These are phyloP conservation scores for Solanum chilense DNA, from an alignment of 257 asterid species.

Conservation along the genomic window DNA sequence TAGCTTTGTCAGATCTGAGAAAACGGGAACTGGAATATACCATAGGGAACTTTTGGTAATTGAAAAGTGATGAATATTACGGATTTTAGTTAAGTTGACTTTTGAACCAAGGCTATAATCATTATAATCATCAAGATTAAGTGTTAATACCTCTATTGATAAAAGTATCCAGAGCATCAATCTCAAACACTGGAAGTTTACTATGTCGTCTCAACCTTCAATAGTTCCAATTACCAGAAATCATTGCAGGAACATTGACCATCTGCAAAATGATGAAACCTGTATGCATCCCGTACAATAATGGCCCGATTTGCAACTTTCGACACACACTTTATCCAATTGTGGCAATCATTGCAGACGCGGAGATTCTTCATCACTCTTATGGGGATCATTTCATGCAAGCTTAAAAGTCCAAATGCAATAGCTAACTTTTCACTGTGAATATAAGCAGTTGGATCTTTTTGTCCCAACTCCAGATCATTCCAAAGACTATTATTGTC, in stretches of 20 bases:
- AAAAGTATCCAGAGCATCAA: background rate
- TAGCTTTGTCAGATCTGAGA: background rate
- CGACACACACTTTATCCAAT: conserved; percentile 60
- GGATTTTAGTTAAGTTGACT: background rate
- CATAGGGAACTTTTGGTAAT: background rate
- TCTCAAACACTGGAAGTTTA: background rate
- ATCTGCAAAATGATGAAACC: conserved; percentile 77
- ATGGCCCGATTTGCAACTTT: conserved; percentile 39
- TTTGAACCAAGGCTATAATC: background rate
- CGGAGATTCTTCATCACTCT: conserved; percentile 84
- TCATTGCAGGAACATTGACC: conserved; percentile 77
- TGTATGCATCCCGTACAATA: conserved; percentile 68
- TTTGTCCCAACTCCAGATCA: conserved; percentile 58
- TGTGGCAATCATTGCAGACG: conserved; percentile 78
- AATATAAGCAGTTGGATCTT: conserved; percentile 40
- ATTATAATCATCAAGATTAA: background rate
- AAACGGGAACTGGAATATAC: background rate
- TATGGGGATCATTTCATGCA: conserved; percentile 41
- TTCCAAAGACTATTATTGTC: conserved; percentile 58
- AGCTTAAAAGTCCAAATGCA: conserved; percentile 61
- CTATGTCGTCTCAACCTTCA: background rate
- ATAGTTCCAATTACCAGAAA: conserved; percentile 44
- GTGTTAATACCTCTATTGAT: background rate
- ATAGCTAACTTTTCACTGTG: conserved; percentile 88
- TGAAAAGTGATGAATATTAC: background rate